phyloP scores from a whole-genome alignment of 352 stramenopile species.

The Pythium sp. region DNA sequence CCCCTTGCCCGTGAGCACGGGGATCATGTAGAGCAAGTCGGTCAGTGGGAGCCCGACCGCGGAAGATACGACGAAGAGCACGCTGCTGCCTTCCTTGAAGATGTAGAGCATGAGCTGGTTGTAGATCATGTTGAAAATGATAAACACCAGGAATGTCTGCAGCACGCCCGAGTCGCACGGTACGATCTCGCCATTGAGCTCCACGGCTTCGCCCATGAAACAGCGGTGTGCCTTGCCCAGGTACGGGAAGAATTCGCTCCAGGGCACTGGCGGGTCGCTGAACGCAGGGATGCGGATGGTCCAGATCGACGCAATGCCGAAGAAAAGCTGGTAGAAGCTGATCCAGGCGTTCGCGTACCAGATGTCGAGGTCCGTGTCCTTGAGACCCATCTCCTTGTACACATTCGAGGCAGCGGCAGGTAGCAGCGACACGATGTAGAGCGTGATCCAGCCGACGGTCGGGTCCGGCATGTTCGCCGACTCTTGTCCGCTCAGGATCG shows the following conservation, averaged over 20 bases:
- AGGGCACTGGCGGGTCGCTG: conserved; percentile 72
- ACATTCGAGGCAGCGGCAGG: conserved; percentile 76
- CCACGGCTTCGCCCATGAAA: conserved; percentile 70
- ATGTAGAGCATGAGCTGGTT: conserved; percentile 90
- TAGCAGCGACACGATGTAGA: conserved; percentile 77
- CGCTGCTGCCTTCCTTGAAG: conserved; percentile 87
- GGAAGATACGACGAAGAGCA: conserved; percentile 87
- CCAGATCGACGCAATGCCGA: conserved; percentile 70
- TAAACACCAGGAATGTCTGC: conserved; percentile 78
- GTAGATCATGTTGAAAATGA: conserved; percentile 60
- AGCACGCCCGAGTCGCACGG: conserved; percentile 69
- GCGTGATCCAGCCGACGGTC: conserved; percentile 67
- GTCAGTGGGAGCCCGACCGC: conserved; percentile 78
- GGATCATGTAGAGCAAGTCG: conserved; percentile 84
- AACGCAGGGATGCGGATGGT: conserved; percentile 80
- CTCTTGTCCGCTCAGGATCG: conserved; percentile 61
- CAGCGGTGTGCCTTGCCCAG: conserved; percentile 66
- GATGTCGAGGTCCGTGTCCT: conserved; percentile 85
- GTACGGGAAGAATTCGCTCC: conserved; percentile 68
- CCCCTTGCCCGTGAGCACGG: conserved; percentile 62
- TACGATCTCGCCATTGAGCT: conserved; percentile 56
- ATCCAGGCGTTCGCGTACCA: conserved; percentile 89
- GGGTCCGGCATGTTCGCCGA: conserved; percentile 72
- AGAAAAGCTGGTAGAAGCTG: conserved; percentile 79
- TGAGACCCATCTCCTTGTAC: conserved; percentile 89